Percentiles rank a stretch among this genome's conserved stretches.
These are phyloP conservation scores for Acmispon strigosus DNA, from an alignment of 306 rosid genomes.

Conservation along the genomic window DNA sequence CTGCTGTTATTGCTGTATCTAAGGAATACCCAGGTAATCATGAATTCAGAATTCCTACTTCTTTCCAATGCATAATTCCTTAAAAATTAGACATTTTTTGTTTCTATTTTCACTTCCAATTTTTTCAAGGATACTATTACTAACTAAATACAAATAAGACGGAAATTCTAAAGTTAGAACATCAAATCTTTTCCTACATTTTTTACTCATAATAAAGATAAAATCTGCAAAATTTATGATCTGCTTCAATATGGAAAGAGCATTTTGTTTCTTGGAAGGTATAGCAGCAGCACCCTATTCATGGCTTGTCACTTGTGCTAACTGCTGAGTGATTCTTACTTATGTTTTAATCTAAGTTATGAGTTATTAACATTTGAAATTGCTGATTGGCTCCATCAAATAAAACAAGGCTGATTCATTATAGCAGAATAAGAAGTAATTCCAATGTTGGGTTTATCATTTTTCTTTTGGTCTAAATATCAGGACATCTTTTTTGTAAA, in stretches of 20 bases:
- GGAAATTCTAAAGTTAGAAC: too few relatives aligned
- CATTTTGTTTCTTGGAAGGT: conserved; percentile 71
- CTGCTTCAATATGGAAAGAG: conserved; percentile 67
- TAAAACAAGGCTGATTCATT: neutral
- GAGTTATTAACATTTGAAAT: neutral
- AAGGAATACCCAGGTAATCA: conserved; percentile 45
- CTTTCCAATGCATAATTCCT: neutral
- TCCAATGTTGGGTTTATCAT: neutral
- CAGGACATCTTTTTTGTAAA: neutral
- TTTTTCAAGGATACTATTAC: too few relatives aligned
- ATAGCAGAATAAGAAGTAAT: neutral
- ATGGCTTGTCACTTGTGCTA: neutral
- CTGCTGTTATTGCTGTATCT: too few relatives aligned
- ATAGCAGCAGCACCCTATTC: neutral
- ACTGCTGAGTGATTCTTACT: neutral
- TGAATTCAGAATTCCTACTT: neutral
- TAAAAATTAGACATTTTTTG: too few relatives aligned
- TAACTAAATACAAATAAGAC: too few relatives aligned
- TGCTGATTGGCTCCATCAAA: neutral
- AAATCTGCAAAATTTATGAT: conserved; percentile 27
- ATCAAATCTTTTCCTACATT: too few relatives aligned
- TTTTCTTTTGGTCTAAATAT: neutral
- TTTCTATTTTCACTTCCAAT: too few relatives aligned
- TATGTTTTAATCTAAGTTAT: neutral
- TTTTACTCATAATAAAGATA: too few relatives aligned